Evolutionary conservation across 78 protist species (phyloP).

Genomic region (Dictyostelium capitatum): DNA sequence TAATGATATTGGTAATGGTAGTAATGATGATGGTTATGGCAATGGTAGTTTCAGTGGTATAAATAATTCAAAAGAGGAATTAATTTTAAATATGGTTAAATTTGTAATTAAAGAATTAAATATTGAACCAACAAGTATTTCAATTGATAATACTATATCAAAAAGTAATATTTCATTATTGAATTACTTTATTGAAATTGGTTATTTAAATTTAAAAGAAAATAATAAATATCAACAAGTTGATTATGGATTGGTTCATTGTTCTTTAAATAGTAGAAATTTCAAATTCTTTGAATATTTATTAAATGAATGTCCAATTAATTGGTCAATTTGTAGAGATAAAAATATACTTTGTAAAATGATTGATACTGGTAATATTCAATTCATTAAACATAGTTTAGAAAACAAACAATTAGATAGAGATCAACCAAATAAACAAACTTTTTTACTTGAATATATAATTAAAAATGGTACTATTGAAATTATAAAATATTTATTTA

Average conservation of each 20-base stretch:
- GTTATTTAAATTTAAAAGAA: not conserved
- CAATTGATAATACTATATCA: not conserved
- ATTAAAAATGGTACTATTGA: not conserved
- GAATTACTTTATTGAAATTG: not conserved
- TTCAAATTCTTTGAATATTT: not conserved
- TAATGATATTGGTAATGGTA: no score
- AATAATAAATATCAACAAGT: no score
- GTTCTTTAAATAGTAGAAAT: not conserved
- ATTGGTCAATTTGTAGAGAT: no score
- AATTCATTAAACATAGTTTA: not conserved
- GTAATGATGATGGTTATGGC: no score
- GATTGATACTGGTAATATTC: not conserved
- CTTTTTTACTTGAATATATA: not conserved
- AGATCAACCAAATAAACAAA: no score
- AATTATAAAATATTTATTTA: not conserved
- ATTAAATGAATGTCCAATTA: no score
- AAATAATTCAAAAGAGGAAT: not conserved
- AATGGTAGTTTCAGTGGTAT: no score
- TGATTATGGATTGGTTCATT: no score
- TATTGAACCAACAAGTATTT: not conserved
- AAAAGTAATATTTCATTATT: not conserved
- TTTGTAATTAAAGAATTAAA: not conserved
- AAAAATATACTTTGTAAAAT: not conserved
- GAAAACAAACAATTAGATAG: no score
- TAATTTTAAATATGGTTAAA: not conserved